A percentile compares a stretch with the other conserved stretches of the same genome.
These are phyloP conservation scores for Hyphopichia homilentoma DNA, from an alignment of 805 yeast genomes.

Conservation along the genomic window DNA sequence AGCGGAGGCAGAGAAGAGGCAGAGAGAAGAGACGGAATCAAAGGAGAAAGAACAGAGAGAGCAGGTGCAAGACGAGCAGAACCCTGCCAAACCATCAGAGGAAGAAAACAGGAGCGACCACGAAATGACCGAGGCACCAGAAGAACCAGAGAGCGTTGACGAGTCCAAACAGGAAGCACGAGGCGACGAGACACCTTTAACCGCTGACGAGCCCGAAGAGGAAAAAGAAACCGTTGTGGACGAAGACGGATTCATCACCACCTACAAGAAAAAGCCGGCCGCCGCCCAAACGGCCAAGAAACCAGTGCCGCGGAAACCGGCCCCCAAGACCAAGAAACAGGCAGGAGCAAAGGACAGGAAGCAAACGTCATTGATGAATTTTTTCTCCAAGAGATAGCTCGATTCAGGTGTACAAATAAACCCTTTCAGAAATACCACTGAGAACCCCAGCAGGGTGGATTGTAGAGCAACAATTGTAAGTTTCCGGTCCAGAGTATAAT, in stretches of 20 bases:
- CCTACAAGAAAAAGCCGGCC: conserved; percentile 24
- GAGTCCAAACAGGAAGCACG: conserved; percentile 4
- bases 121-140: conserved; percentile 1
- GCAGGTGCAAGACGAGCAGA: conserved; percentile 2
- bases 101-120: conserved; percentile 4
- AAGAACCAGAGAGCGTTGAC: neutral
- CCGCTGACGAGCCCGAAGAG: conserved; percentile 4
- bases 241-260: conserved; percentile 50
- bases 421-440: no score
- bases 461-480: no score
- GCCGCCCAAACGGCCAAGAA: conserved; percentile 10
- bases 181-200: conserved; percentile 4
- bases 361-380: conserved; percentile 45
- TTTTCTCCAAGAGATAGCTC: conserved; percentile 38
- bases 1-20: conserved; percentile 23
- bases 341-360: conserved; percentile 27
- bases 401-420: neutral
- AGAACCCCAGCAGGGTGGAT: no score
- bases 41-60: conserved; percentile 7
- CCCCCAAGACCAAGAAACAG: conserved; percentile 13
- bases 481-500: no score
- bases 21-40: conserved; percentile 7
- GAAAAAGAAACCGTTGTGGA: conserved; percentile 26
- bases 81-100: conserved; percentile 4
- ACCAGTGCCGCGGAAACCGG: conserved; percentile 5